phyloP scores from a whole-genome alignment of 768 basidiomycete genomes.

The Pleurotus sapidus region DNA sequence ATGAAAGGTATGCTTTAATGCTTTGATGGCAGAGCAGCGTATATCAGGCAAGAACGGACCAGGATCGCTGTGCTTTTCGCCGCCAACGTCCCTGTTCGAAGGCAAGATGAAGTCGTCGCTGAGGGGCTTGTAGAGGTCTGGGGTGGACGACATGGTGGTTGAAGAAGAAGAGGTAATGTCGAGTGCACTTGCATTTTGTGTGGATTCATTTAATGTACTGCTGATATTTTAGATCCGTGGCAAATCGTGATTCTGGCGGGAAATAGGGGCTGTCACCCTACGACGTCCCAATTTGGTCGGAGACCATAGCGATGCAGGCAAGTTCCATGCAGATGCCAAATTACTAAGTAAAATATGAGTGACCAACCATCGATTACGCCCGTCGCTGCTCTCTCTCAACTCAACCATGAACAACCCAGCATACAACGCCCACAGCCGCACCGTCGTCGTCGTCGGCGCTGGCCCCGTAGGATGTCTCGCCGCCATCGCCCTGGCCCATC shows the following conservation, averaged over 20 bases:
- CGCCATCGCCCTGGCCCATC: conserved; percentile 80
- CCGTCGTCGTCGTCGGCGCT: conserved; percentile 76
- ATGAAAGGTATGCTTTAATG: neutral
- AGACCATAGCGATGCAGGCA: neutral
- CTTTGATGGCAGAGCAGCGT: neutral
- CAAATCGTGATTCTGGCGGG: neutral
- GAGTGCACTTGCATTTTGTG: too few relatives aligned
- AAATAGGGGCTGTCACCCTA: neutral
- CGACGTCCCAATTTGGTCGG: neutral
- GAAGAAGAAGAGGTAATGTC: conserved; percentile 1
- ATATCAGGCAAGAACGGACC: conserved; percentile 25
- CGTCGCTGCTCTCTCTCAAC: neutral
- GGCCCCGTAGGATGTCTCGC: conserved; percentile 95
- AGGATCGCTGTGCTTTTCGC: conserved; percentile 31
- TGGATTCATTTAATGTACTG: too few relatives aligned
- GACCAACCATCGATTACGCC: neutral
- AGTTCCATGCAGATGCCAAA: conserved; percentile 5
- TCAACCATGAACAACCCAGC: conserved; percentile 8
- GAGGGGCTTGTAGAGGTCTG: conserved; percentile 31
- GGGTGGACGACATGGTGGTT: conserved; percentile 10
- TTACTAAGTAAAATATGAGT: neutral
- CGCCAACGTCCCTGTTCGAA: conserved; percentile 47
- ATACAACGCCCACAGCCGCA: conserved; percentile 22
- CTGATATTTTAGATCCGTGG: conserved; percentile 1
- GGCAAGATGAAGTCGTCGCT: conserved; percentile 58